Percentiles rank a stretch among this genome's conserved stretches.
Conservation (phyloP, 768 basidiomycete species). For the Lyophyllum decastes region DNA sequence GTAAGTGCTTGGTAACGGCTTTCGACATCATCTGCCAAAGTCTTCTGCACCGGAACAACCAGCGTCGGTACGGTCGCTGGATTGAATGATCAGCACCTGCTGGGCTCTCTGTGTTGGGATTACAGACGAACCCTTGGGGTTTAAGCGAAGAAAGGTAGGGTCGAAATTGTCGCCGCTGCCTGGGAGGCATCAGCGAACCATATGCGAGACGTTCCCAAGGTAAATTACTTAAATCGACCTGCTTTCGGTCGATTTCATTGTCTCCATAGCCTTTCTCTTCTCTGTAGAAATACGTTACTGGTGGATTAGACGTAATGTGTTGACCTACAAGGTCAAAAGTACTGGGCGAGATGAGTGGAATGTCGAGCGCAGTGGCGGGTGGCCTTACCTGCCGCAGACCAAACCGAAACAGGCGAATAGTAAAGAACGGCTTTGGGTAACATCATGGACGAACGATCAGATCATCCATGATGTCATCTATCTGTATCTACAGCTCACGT, state of each 20-base stretch:
- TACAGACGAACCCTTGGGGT: constrained; percentile 61
- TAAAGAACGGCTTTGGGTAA: constrained; percentile 84
- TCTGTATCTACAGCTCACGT: neutral
- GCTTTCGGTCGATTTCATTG: constrained; percentile 72
- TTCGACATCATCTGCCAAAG: constrained; percentile 67
- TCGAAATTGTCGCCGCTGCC: constrained; percentile 81
- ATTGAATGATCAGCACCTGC: neutral
- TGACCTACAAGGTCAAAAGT: constrained; percentile 56
- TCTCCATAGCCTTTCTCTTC: constrained; percentile 83
- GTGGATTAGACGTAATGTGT: neutral
- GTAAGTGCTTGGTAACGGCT: constrained; percentile 80
- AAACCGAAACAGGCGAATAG: constrained; percentile 58
- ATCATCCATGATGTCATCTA: constrained; percentile 8
- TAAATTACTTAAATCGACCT: constrained; percentile 60
- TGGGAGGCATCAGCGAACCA: constrained; percentile 25
- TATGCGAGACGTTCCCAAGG: neutral
- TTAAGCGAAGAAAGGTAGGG: constrained; percentile 75
- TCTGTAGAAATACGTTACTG: constrained; percentile 26
- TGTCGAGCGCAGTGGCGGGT: neutral
- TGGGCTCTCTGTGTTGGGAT: too few relatives aligned
- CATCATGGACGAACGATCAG: constrained; percentile 19
- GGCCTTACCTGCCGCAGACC: constrained; percentile 65
- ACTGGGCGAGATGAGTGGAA: constrained; percentile 29
- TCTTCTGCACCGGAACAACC: constrained; percentile 81
- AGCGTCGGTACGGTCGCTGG: constrained; percentile 80